A percentile compares a stretch with the other conserved stretches of the same genome.
phyloP scores from a whole-genome alignment of 2,329 filamentous ascomycete genomes.

The Aspergillus niger region DNA sequence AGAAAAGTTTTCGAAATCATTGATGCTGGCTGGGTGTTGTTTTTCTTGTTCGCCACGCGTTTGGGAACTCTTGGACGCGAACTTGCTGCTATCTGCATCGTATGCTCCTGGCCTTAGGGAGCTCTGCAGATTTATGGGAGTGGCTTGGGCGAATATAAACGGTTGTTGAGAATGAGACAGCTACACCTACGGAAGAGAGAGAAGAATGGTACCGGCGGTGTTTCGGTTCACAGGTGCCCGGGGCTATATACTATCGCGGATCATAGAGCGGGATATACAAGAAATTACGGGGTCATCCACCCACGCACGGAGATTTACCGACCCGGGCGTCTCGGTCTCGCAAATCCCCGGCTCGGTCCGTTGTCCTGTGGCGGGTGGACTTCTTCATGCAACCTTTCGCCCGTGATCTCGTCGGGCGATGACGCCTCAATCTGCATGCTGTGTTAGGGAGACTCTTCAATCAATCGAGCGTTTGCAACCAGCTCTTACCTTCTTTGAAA shows the following conservation, averaged over 20 bases:
- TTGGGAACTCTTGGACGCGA: slow-evolving; percentile 6
- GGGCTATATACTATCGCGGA: slow-evolving; percentile 12
- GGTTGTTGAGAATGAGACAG: slow-evolving; percentile 3
- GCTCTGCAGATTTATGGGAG: not conserved
- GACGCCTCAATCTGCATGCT: slow-evolving; percentile 57
- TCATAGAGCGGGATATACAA: slow-evolving; percentile 5
- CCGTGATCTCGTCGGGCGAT: slow-evolving; percentile 59
- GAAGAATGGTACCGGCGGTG: slow-evolving; percentile 1
- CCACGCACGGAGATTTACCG: slow-evolving; percentile 33
- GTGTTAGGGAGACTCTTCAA: slow-evolving; percentile 21
- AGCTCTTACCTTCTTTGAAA: slow-evolving; percentile 56
- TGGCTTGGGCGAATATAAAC: slow-evolving; percentile 10
- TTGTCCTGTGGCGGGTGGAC: slow-evolving; percentile 53
- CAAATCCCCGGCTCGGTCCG: slow-evolving; percentile 56
- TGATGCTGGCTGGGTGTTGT: slow-evolving; percentile 26
- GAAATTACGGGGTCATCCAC: not conserved
- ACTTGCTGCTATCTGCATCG: slow-evolving; percentile 1
- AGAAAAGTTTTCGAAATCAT: slow-evolving; percentile 59
- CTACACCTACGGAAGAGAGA: slow-evolving; percentile 4
- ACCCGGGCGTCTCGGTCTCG: slow-evolving; percentile 65
- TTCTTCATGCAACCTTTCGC: slow-evolving; percentile 55
- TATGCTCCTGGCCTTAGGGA: slow-evolving; percentile 8
- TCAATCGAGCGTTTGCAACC: slow-evolving; percentile 6
- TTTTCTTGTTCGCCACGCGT: slow-evolving; percentile 12
- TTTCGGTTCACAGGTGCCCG: not conserved